Evolutionary conservation across 352 stramenopile species (phyloP), one percentile per base, ranked within the genome.

Genomic region (Elongisporangium undulatum): DNA sequence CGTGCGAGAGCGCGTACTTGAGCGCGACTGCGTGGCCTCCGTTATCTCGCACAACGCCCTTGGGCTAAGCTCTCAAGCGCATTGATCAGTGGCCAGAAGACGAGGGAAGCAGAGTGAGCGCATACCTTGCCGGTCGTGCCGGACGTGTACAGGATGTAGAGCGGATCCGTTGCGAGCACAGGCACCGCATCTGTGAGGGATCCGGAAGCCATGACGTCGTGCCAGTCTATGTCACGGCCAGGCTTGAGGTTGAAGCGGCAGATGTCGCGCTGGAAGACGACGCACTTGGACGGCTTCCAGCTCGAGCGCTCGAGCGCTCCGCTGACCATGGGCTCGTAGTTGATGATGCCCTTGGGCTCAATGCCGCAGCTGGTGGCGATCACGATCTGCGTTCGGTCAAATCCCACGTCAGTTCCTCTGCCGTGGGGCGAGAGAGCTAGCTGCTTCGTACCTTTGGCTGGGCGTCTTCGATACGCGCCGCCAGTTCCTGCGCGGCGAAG

Each of bases 71-170:
- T 15, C 8, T 3, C 3, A 34, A 34, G 29, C 29, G 13, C 8
- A 9, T 13, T 41, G 2, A 17, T 48, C 38, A 49, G 51, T 3
- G 29, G n/a, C 29, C 16, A 26, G 19, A 8, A 10, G 0, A n/a
- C 20, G 26, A 38, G 23, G 4, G 9, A 52, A 7, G 17, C 2
- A n/a, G 3, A 22, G n/a, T 9, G 24, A 4, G 8, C 4, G 17
- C 53, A 29, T 54, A 71, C 64, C 61, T 77, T 77, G 15, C 81
- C 83, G 7, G 83, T 92, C 13, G 79, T 90, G 15, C 82, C 82
- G 0, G 77, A 91, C 50, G 85, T 94, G 66, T 94, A 93, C 65
- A 94, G 50, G 24, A 92, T 84, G 63, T 92, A 94, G 13, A 93
- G 67, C 22, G 84, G 85, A 51, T 94, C 76, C 1, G 56, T 76